These are phyloP conservation scores for Rhodosorus marinus DNA, from an alignment of 23 red algal species.

Conservation along the genomic window DNA sequence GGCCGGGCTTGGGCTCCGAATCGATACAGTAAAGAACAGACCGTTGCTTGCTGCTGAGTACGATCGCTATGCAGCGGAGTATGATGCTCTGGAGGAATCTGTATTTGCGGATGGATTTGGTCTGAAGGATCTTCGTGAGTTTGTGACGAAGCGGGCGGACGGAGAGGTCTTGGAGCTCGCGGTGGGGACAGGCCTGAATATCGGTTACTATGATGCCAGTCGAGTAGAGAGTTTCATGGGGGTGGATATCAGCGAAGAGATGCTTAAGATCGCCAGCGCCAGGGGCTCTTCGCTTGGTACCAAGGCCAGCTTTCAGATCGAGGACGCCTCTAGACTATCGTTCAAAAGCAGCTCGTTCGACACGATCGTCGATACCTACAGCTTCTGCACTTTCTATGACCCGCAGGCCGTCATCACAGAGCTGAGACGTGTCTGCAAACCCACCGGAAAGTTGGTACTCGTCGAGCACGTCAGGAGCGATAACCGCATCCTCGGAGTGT, in stretches of 20 bases:
- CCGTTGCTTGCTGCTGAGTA: constrained; percentile 15
- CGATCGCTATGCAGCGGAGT: constrained; percentile 21
- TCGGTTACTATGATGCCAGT: constrained; percentile 39
- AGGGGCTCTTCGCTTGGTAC: neutral
- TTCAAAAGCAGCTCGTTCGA: constrained; percentile 17
- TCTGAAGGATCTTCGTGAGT: constrained; percentile 18
- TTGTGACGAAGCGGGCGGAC: constrained; percentile 12
- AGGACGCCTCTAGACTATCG: constrained; percentile 14
- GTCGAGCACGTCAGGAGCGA: constrained; percentile 24
- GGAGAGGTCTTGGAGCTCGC: constrained; percentile 52
- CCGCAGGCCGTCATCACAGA: constrained; percentile 19
- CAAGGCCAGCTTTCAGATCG: constrained; percentile 1
- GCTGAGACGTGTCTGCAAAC: constrained; percentile 21
- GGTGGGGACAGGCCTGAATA: constrained; percentile 53
- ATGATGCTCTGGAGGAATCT: constrained; percentile 34
- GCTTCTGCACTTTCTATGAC: constrained; percentile 35
- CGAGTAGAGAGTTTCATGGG: constrained; percentile 26
- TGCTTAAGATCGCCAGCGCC: constrained; percentile 21
- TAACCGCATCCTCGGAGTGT: constrained; percentile 15
- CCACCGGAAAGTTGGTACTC: constrained; percentile 28
- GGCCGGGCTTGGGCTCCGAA: too few relatives aligned
- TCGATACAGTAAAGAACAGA: too few relatives aligned
- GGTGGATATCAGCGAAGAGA: constrained; percentile 22
- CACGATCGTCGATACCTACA: constrained; percentile 54
- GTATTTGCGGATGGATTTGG: constrained; percentile 16